phyloP scores from a whole-genome alignment of 352 stramenopile genomes.

The Pythium sukuiense region DNA sequence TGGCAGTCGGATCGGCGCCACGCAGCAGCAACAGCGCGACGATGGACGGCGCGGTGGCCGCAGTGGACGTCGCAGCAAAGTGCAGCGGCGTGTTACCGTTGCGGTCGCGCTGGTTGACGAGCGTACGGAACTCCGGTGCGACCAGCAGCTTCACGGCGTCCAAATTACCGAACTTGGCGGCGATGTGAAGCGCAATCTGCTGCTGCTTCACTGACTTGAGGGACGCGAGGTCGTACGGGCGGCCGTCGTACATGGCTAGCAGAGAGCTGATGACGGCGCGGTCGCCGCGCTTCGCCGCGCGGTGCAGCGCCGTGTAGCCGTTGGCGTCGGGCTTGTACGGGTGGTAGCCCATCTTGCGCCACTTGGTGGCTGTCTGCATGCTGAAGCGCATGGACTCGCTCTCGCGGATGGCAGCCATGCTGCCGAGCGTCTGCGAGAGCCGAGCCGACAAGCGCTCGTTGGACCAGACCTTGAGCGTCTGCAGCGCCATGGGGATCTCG shows the following conservation, averaged over 20 bases:
- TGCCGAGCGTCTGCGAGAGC: conserved; percentile 56
- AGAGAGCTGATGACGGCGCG: conserved; percentile 63
- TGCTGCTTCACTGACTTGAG: conserved; percentile 72
- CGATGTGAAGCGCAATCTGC: conserved; percentile 81
- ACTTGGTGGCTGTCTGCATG: conserved; percentile 77
- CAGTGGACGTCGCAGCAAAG: conserved; percentile 71
- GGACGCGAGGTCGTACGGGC: conserved; percentile 57
- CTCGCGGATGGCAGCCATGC: conserved; percentile 71
- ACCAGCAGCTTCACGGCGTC: conserved; percentile 54
- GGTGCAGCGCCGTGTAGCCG: conserved; percentile 82
- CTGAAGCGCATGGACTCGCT: conserved; percentile 80
- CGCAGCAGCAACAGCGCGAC: conserved; percentile 61
- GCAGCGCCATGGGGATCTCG: conserved; percentile 72
- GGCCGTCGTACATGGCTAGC: conserved; percentile 82
- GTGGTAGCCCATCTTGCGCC: conserved; percentile 84
- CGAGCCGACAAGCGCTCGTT: conserved; percentile 70
- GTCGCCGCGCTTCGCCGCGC: conserved; percentile 70
- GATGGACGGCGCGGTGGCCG: conserved; percentile 44
- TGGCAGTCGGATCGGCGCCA: conserved; percentile 61
- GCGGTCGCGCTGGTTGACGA: conserved; percentile 64
- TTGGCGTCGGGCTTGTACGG: conserved; percentile 78
- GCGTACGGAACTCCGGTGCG: conserved; percentile 49
- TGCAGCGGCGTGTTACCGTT: conserved; percentile 85
- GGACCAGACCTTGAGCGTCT: conserved; percentile 57
- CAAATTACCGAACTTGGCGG: conserved; percentile 76